phyloP scores from a whole-genome alignment of 257 asterid genomes.

The Osmanthus fragrans region DNA sequence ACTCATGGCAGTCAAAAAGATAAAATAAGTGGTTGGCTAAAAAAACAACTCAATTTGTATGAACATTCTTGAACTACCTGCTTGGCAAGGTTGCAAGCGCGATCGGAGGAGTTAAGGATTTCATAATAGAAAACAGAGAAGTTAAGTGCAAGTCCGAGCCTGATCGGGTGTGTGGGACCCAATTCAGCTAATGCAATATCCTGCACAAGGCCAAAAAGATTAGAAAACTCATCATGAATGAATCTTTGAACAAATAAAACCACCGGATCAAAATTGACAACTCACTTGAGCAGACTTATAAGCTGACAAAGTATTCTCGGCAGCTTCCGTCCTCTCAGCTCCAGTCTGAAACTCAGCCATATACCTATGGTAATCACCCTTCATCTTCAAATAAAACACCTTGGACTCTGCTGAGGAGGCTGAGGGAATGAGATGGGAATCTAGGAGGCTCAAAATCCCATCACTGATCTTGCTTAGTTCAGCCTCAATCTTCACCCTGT shows the following conservation, averaged over 20 bases:
- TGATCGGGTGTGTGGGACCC: constrained; percentile 71
- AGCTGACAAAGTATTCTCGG: constrained; percentile 26
- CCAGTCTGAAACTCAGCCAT: constrained; percentile 20
- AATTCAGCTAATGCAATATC: constrained; percentile 68
- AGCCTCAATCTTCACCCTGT: constrained; percentile 25
- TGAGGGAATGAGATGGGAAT: constrained; percentile 23
- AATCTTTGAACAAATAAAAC: neutral
- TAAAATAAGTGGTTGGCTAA: neutral
- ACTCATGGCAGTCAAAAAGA: too few relatives aligned
- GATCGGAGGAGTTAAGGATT: constrained; percentile 65
- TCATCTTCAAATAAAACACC: constrained; percentile 31
- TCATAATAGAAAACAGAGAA: constrained; percentile 74
- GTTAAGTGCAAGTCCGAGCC: constrained; percentile 74
- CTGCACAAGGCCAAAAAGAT: constrained; percentile 27
- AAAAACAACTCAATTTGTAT: neutral
- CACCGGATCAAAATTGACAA: neutral
- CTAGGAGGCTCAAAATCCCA: constrained; percentile 27
- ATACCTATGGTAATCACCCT: constrained; percentile 30
- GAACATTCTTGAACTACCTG: constrained; percentile 36
- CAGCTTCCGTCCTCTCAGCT: constrained; percentile 17
- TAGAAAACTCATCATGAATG: neutral
- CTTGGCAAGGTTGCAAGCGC: constrained; percentile 69
- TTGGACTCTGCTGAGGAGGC: constrained; percentile 26
- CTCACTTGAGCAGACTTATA: constrained; percentile 28
- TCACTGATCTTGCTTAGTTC: constrained; percentile 25